Evolutionary conservation across 2,329 filamentous ascomycete genomes (phyloP).

Genomic region (Trichoderma sp.): DNA sequence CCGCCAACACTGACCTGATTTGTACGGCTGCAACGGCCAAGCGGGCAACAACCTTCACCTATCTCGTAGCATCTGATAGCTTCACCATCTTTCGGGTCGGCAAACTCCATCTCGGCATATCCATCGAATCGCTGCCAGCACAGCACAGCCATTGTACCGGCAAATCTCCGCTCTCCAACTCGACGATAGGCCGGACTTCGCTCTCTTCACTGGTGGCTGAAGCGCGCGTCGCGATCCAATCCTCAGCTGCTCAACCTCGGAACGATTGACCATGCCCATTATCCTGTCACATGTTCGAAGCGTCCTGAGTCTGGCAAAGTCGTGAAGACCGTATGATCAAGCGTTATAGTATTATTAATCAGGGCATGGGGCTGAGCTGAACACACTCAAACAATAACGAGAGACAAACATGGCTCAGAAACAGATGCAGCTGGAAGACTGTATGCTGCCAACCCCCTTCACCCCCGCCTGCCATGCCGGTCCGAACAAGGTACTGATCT

Average conservation of each 20-base stretch:
- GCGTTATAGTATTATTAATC: constrained; percentile 7
- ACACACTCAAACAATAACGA: neutral
- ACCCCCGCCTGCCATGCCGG: neutral
- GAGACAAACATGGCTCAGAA: constrained; percentile 56
- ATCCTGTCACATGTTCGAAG: constrained; percentile 31
- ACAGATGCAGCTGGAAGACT: constrained; percentile 88
- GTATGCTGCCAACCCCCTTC: constrained; percentile 43
- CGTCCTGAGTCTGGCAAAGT: constrained; percentile 33
- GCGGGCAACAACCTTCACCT: constrained; percentile 12
- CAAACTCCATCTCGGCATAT: constrained; percentile 6
- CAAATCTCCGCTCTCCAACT: neutral
- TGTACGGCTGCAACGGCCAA: constrained; percentile 12
- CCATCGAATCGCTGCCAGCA: neutral
- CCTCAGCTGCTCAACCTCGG: constrained; percentile 8
- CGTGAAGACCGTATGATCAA: constrained; percentile 26
- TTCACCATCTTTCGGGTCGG: constrained; percentile 6
- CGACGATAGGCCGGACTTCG: neutral
- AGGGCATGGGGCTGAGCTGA: constrained; percentile 32
- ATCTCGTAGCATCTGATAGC: constrained; percentile 9
- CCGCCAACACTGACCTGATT: constrained; percentile 6
- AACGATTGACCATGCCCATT: constrained; percentile 33
- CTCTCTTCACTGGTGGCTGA: constrained; percentile 7
- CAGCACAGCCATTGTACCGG: neutral
- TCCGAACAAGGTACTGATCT: constrained; percentile 26
- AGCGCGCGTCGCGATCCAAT: constrained; percentile 14